Evolutionary conservation across 2,329 filamentous ascomycete species (phyloP).

Genomic region (Scedosporium dehoogii): DNA sequence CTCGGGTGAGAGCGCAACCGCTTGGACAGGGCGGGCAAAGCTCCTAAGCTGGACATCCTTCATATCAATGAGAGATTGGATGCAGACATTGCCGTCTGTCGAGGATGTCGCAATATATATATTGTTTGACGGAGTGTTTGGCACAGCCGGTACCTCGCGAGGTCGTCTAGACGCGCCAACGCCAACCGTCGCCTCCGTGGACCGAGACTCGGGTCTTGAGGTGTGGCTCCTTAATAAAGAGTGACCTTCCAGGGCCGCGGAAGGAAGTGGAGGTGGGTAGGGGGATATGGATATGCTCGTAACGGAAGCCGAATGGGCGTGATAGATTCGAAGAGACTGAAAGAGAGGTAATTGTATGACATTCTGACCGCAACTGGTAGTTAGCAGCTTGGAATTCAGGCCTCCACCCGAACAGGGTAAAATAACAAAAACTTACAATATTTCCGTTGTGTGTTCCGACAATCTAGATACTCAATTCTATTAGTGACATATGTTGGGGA

Average conservation of each 20-base stretch:
- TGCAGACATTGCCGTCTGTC: slow-evolving; percentile 89
- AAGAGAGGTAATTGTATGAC: slow-evolving; percentile 76
- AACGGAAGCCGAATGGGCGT: slow-evolving; percentile 85
- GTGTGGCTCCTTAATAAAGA: neutral
- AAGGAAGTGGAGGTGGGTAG: slow-evolving; percentile 48
- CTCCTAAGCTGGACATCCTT: slow-evolving; percentile 89
- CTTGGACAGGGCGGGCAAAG: slow-evolving; percentile 85
- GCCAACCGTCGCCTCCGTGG: slow-evolving; percentile 23
- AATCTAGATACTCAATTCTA: slow-evolving; percentile 48
- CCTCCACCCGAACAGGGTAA: neutral
- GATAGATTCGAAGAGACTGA: slow-evolving; percentile 73
- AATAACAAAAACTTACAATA: slow-evolving; percentile 51
- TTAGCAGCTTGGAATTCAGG: neutral
- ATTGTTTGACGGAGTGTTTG: slow-evolving; percentile 73
- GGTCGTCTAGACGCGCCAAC: slow-evolving; percentile 40
- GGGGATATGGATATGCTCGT: slow-evolving; percentile 87
- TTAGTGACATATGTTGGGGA: slow-evolving; percentile 17
- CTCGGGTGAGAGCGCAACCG: slow-evolving; percentile 88
- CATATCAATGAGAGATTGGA: slow-evolving; percentile 75
- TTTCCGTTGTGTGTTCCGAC: slow-evolving; percentile 94
- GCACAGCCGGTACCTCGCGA: slow-evolving; percentile 46
- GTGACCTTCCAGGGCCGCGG: slow-evolving; percentile 4
- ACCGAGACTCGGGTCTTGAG: slow-evolving; percentile 18
- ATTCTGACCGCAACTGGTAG: slow-evolving; percentile 47
- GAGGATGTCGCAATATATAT: slow-evolving; percentile 92